Evolutionary conservation across 192 early-diverging fungal genomes (phyloP).

Genomic region (Linnemannia exigua): DNA sequence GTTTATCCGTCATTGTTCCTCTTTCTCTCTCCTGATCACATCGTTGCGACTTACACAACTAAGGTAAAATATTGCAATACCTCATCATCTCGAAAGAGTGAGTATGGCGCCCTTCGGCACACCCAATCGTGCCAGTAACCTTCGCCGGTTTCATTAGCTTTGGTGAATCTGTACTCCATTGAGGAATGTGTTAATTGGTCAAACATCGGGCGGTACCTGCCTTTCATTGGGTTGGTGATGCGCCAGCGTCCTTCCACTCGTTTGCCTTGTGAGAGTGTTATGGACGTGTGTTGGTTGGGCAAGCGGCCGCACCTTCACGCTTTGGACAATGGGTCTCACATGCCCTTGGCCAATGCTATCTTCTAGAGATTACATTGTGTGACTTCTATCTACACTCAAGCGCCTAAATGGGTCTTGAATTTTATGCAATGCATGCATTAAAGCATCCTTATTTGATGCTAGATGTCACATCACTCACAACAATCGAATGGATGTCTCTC

Average conservation of each 20-base stretch:
- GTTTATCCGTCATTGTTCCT: no score
- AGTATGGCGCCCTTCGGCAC: slow-evolving; percentile 19
- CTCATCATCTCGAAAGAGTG: slow-evolving; percentile 1
- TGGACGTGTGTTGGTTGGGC: slow-evolving; percentile 23
- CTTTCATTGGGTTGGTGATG: slow-evolving; percentile 22
- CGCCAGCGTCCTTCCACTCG: slow-evolving; percentile 23
- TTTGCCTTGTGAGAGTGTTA: slow-evolving; percentile 21
- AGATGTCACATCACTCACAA: background rate
- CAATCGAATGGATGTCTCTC: slow-evolving; percentile 10
- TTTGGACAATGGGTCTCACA: slow-evolving; percentile 17
- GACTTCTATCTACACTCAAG: background rate
- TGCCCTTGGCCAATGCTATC: slow-evolving; percentile 8
- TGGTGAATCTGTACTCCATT: slow-evolving; percentile 24
- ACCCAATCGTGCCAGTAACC: slow-evolving; percentile 18
- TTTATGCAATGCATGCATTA: slow-evolving; percentile 13
- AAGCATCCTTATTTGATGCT: slow-evolving; percentile 12
- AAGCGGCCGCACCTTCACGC: slow-evolving; percentile 11
- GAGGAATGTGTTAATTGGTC: slow-evolving; percentile 18
- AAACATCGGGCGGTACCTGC: slow-evolving; percentile 19
- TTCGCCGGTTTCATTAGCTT: background rate
- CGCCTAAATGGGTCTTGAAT: slow-evolving; percentile 3
- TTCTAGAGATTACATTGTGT: background rate
- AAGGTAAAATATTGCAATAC: background rate
- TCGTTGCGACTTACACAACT: slow-evolving; percentile 11
- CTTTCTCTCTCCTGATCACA: slow-evolving; percentile 11